These are phyloP conservation scores for Clonostachys sp. DNA, from an alignment of 2,329 filamentous ascomycete genomes.

Conservation along the genomic window DNA sequence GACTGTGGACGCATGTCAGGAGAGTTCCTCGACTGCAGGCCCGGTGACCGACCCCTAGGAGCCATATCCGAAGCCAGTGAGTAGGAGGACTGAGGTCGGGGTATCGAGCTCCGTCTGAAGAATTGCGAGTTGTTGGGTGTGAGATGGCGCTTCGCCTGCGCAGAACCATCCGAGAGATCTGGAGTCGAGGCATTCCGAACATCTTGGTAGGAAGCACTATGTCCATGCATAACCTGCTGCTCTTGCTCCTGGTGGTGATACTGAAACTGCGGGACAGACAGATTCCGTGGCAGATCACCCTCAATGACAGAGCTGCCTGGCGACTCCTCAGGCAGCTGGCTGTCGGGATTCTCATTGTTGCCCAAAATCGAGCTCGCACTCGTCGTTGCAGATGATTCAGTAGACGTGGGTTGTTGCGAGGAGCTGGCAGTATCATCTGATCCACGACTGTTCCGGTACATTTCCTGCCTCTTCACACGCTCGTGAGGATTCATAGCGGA, in stretches of 20 bases:
- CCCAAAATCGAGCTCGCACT: slow-evolving; percentile 53
- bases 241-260: slow-evolving; percentile 56
- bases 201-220: slow-evolving; percentile 35
- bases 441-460: slow-evolving; percentile 45
- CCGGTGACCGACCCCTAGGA: slow-evolving; percentile 58
- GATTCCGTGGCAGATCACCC: slow-evolving; percentile 30
- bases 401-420: slow-evolving; percentile 40
- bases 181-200: slow-evolving; percentile 43
- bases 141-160: slow-evolving; percentile 55
- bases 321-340: slow-evolving; percentile 37
- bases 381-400: slow-evolving; percentile 48
- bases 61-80: slow-evolving; percentile 68
- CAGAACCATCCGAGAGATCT: slow-evolving; percentile 44
- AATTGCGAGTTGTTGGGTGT: slow-evolving; percentile 49
- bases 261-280: slow-evolving; percentile 52
- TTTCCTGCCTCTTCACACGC: slow-evolving; percentile 23
- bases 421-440: slow-evolving; percentile 45
- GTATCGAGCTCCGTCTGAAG: slow-evolving; percentile 52
- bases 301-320: slow-evolving; percentile 46
- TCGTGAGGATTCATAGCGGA: slow-evolving; percentile 21
- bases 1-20: slow-evolving; percentile 48
- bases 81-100: slow-evolving; percentile 72
- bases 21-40: slow-evolving; percentile 46
- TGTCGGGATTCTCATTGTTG: slow-evolving; percentile 40
- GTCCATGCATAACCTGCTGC: slow-evolving; percentile 28